phyloP scores from a whole-genome alignment of 2,329 filamentous ascomycete genomes.

The Cercospora sp. region DNA sequence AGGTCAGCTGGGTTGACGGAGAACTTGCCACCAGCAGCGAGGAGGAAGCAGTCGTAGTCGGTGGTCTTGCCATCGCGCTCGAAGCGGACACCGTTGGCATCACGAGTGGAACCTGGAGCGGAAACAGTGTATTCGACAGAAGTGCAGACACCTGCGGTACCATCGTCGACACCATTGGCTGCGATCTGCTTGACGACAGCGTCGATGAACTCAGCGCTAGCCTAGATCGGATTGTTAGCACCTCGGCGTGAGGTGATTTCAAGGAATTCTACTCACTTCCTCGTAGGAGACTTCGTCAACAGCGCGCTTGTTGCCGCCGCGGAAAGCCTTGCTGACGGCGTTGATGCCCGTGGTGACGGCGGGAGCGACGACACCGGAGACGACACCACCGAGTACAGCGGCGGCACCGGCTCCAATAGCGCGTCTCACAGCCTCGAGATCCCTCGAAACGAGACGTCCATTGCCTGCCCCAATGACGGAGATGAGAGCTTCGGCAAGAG shows the following conservation, averaged over 20 bases:
- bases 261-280: not conserved
- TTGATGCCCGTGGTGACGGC: not conserved
- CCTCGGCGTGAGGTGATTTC: not conserved
- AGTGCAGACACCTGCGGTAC: not conserved
- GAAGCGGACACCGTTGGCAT: not conserved
- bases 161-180: not conserved
- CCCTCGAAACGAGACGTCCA: not conserved
- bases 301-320: not conserved
- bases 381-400: not conserved
- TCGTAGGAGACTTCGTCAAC: not conserved
- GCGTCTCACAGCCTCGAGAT: not conserved
- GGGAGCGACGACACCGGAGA: not conserved
- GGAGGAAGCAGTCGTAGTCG: not conserved
- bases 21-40: not conserved
- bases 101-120: not conserved
- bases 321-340: not conserved
- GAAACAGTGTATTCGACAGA: not conserved
- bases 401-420: not conserved
- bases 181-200: not conserved
- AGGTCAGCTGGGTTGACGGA: not conserved
- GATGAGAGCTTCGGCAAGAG: not conserved
- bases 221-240: not conserved
- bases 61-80: not conserved
- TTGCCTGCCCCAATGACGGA: not conserved
- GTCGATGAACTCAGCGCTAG: not conserved